These are phyloP conservation scores for Dendrocalamus sinicus DNA, from an alignment of 176 grass and related monocot genomes.

Conservation along the genomic window DNA sequence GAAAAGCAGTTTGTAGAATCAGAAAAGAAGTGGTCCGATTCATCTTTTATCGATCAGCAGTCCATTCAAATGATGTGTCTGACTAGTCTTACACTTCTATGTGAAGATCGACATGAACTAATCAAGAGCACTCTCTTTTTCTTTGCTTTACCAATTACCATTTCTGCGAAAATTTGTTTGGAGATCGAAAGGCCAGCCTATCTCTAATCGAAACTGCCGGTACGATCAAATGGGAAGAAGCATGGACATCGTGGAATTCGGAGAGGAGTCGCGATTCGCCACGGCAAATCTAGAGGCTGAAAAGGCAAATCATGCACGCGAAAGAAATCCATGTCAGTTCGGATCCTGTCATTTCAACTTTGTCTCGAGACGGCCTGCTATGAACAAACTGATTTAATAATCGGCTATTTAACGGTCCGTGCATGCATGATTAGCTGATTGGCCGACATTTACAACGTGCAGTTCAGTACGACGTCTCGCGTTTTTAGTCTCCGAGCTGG, in stretches of 20 bases:
- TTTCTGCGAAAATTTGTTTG: neutral
- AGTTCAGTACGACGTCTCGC: neutral
- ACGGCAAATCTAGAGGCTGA: conserved; percentile 39
- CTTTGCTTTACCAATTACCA: neutral
- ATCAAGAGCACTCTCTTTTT: neutral
- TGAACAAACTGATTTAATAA: neutral
- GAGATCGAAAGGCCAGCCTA: neutral
- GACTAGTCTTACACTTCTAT: neutral
- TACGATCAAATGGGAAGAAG: conserved; percentile 18
- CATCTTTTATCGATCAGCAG: neutral
- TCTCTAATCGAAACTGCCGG: neutral
- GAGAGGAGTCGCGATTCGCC: conserved; percentile 43
- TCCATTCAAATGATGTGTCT: neutral
- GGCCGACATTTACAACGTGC: conserved; percentile 6
- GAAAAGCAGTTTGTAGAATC: too few relatives aligned
- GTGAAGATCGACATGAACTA: neutral
- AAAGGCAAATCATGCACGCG: neutral
- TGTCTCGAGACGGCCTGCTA: neutral
- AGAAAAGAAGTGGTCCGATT: too few relatives aligned
- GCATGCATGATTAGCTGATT: neutral
- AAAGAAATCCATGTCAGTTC: conserved; percentile 1
- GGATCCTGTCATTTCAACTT: conserved; percentile 39
- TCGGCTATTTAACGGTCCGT: neutral
- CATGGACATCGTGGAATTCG: neutral
- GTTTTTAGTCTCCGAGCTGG: neutral